A percentile compares a stretch with the other conserved stretches of the same genome.
These are phyloP conservation scores for Sporopachydermia quercuum DNA, from an alignment of 805 yeast species.

Conservation along the genomic window DNA sequence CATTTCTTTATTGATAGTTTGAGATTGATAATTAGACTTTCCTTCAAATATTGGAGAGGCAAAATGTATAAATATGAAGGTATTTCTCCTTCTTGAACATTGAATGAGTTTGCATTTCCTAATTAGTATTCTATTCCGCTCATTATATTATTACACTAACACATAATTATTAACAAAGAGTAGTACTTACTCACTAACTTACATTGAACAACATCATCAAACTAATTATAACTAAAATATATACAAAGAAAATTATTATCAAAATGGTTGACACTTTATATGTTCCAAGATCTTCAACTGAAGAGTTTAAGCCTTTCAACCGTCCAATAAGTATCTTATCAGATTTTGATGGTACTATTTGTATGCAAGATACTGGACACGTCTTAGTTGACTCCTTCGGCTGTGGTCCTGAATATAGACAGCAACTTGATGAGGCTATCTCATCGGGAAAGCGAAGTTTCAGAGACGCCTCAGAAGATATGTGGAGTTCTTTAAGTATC, in stretches of 20 bases:
- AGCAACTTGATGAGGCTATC: slow-evolving; percentile 21
- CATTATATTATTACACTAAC: not conserved
- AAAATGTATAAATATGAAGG: not conserved
- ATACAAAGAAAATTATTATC: too few relatives aligned
- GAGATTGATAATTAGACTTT: not conserved
- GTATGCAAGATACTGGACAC: slow-evolving; percentile 28
- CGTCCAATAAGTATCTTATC: slow-evolving; percentile 8
- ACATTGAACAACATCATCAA: not conserved
- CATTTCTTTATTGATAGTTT: too few relatives aligned
- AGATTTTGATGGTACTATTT: slow-evolving; percentile 31
- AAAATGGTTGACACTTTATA: not conserved
- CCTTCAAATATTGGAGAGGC: too few relatives aligned
- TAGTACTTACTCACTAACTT: not conserved
- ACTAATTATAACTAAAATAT: not conserved
- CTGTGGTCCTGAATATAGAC: slow-evolving; percentile 23
- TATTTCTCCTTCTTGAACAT: too few relatives aligned
- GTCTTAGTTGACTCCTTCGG: slow-evolving; percentile 27
- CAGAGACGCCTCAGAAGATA: slow-evolving; percentile 26
- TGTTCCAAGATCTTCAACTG: not conserved
- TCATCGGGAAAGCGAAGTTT: slow-evolving; percentile 21
- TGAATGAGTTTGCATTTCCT: slow-evolving; percentile 1
- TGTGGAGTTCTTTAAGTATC: slow-evolving; percentile 28
- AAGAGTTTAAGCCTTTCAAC: not conserved
- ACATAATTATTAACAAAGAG: not conserved
- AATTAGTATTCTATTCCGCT: not conserved